These are phyloP conservation scores for Rubroshorea leprosula DNA, from an alignment of 345 rosid genomes.

Conservation along the genomic window DNA sequence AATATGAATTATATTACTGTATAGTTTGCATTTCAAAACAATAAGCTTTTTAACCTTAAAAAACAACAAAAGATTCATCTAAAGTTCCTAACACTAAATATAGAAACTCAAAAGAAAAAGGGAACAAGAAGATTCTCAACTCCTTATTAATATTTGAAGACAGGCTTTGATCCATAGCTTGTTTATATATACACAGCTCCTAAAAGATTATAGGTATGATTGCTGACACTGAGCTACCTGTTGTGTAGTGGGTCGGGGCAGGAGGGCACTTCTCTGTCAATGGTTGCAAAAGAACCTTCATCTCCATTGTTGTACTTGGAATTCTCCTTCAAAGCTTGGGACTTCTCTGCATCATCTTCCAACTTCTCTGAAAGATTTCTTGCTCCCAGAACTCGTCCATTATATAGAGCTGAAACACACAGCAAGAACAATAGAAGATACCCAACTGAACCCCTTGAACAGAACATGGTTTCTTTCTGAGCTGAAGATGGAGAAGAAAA, in stretches of 20 bases:
- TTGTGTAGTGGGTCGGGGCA: slow-evolving; percentile 48
- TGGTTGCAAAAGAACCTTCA: slow-evolving; percentile 21
- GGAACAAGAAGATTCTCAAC: too few relatives aligned
- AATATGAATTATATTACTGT: too few relatives aligned
- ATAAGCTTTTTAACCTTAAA: too few relatives aligned
- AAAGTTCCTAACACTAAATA: too few relatives aligned
- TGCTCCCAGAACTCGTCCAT: slow-evolving; percentile 24
- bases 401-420: slow-evolving; percentile 21
- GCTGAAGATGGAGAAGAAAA: not conserved
- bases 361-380: slow-evolving; percentile 20
- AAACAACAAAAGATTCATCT: too few relatives aligned
- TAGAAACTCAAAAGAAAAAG: too few relatives aligned
- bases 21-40: too few relatives aligned
- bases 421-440: slow-evolving; percentile 27
- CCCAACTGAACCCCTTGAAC: slow-evolving; percentile 19
- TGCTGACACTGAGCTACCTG: slow-evolving; percentile 18
- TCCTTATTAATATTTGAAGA: not conserved
- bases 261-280: slow-evolving; percentile 40
- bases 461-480: slow-evolving; percentile 16
- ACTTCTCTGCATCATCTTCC: not conserved
- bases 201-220: not conserved
- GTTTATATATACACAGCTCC: slow-evolving; percentile 1
- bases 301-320: not conserved
- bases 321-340: slow-evolving; percentile 20
- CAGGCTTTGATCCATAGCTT: not conserved